Base-by-base conservation (phyloP, 2,329 filamentous ascomycete genomes). In the Neocucurbitaria cava region DNA sequence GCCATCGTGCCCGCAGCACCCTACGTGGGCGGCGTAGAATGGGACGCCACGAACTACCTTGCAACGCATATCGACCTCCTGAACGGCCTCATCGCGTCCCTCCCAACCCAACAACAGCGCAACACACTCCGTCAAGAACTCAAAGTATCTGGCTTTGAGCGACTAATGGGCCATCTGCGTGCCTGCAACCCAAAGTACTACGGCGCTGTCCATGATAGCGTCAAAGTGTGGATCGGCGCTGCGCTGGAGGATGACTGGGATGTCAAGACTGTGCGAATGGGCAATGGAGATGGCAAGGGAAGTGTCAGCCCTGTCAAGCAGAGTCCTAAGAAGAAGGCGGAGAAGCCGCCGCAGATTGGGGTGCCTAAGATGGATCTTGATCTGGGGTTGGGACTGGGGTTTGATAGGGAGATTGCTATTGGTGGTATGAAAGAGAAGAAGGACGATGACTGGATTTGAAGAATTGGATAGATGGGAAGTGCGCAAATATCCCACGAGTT, bases 131-230 rank as follows among this genome's bases (percentile, higher is more conserved):
- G 95, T n/a, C 81, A 82, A 17, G 87, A 94, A 53, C 82, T 98
- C 47, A 86, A 86, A 48, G 86, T 93, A 56, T 96, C 90, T 0
- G 94, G 95, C 7, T 96, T 92, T 81, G 95, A 99, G 76, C 92
- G 92, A 65, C 87, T 90, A 64, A 90, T 98, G 83, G 85, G 85
- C 20, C 94, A 88, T 53, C 80, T 98, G 58, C 87, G 95, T 5
- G 89, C 94, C 15, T 98, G 94, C 81, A 99, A 98, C 75, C 93
- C 97, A 76, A 98, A 98, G 75, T 96, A 98, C 74, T 98, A 99
- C 73, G 90, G 90, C 2, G 87, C 90, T 44, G 90, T 99, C 3
- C 95, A 99, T 73, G 91, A 94, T 65, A 92, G 89, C 1, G 81
- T 98, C 59, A 87, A 90, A 49, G 93, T 90, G 6, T 99, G 94